Base-by-base conservation (phyloP, 352 stramenopile species). In the Phytophthora citrophthora region DNA sequence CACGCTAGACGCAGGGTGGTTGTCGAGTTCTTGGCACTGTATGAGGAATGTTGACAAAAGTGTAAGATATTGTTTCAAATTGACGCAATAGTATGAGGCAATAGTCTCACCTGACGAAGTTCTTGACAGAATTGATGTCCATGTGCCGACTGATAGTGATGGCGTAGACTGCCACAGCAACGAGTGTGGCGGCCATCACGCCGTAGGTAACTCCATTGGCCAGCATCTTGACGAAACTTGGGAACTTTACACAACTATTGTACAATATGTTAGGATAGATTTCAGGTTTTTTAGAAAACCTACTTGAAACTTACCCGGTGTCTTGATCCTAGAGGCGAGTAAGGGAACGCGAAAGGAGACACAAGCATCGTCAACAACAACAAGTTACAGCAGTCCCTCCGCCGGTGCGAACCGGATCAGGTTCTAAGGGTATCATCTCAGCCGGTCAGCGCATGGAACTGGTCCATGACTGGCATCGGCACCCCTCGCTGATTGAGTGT, bases 11-110 rank as follows among this genome's bases (percentile, higher is more conserved):
- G 76, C 36, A 89, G 57, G 1, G 83, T 59, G 4, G 53, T 74
- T 18, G 81, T 80, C 18, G 81, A 84, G 66, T 91, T 91, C 66
- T 88, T 91, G 29, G 85, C 85, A 55, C 82, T 90, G 51, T 15
- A 16, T 9, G n/a, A 3, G 32, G 27, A 26, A 18, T 24, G 16
- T 34, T 46, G 46, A 16, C 53, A 39, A 47, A 12, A 40, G 13
- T 18, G 12, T 32, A 2, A 29, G 11, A 11, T 36, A 39, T 34
- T 31, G n/a, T 18, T 9, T 34, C 18, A 13, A 2, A 41, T 41
- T 20, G 36, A 9, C 36, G 10, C 13, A 41, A 11, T 18, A n/a
- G 9, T 29, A 29, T 29, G 2, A 7, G 26, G 26, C 26, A 29
- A 29, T 29, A 41, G 16, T 44, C 36, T 11, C 49, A 90, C 81